These are phyloP conservation scores for Verbena officinalis DNA, from an alignment of 257 asterid genomes.

Conservation along the genomic window DNA sequence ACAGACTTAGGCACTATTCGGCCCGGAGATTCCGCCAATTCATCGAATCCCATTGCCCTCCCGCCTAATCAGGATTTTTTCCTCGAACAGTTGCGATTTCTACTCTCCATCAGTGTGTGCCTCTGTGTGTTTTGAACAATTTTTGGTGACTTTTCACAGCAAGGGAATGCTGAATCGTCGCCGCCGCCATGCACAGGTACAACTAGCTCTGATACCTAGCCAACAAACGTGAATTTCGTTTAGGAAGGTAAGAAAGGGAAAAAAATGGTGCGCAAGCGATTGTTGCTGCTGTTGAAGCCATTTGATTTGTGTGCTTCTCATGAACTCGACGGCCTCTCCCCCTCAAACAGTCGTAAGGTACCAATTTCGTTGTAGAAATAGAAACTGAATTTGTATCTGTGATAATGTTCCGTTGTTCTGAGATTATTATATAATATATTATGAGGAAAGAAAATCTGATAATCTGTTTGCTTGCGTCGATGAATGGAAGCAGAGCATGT, in stretches of 20 bases:
- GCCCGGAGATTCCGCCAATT: slow-evolving; percentile 7
- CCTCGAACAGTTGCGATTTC: slow-evolving; percentile 13
- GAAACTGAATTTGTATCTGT: not conserved
- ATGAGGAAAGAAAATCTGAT: too few species aligned
- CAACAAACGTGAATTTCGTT: not conserved
- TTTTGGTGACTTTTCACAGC: too few species aligned
- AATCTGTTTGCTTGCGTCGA: not conserved
- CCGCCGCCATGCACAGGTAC: slow-evolving; percentile 21
- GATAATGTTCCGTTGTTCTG: not conserved
- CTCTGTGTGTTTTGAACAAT: too few species aligned
- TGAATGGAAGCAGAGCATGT: too few species aligned
- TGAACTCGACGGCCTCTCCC: slow-evolving; percentile 27
- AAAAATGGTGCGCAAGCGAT: slow-evolving; percentile 70
- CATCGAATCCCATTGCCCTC: not conserved
- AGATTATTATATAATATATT: too few species aligned
- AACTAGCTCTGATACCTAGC: not conserved
- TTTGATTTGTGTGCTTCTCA: slow-evolving; percentile 69
- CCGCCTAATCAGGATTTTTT: slow-evolving; percentile 11
- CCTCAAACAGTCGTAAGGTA: slow-evolving; percentile 65
- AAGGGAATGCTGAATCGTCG: slow-evolving; percentile 1
- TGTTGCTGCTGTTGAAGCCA: slow-evolving; percentile 78
- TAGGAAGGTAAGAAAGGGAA: not conserved
- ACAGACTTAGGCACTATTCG: not conserved
- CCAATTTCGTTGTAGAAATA: not conserved
- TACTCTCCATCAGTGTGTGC: too few species aligned